These are phyloP conservation scores for Aurifilum marmelostoma DNA, from an alignment of 2,329 filamentous ascomycete species.

Conservation along the genomic window DNA sequence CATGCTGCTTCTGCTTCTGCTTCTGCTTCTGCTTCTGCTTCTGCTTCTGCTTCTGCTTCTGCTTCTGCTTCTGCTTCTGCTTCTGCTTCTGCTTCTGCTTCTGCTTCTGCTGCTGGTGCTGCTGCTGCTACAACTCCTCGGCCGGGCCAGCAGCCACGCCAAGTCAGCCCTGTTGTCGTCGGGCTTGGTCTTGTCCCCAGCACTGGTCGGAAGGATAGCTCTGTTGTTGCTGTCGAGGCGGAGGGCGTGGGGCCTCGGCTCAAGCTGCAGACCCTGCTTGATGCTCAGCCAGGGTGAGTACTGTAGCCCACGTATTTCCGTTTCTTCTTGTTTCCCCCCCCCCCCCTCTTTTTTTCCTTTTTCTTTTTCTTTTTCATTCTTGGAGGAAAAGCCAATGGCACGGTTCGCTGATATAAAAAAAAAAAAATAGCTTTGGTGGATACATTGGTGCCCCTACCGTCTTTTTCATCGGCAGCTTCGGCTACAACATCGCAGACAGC, in stretches of 20 bases:
- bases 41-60: no score
- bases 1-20: background rate
- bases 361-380: background rate
- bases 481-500: constrained; percentile 33
- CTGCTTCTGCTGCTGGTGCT: no score
- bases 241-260: background rate
- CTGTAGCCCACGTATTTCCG: no score
- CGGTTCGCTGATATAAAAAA: background rate
- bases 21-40: no score
- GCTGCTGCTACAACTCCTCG: background rate
- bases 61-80: no score
- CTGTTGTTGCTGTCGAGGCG: background rate
- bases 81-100: no score
- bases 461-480: constrained; percentile 37
- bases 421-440: constrained; percentile 31
- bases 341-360: background rate
- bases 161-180: background rate
- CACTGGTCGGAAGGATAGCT: background rate
- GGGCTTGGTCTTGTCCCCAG: background rate
- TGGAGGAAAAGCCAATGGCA: no score
- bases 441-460: constrained; percentile 35
- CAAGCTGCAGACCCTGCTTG: constrained; percentile 11
- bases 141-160: background rate
- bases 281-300: constrained; percentile 16
- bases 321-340: no score